phyloP scores from a whole-genome alignment of 2,329 filamentous ascomycete species.

The Pestalotiopsis sp. region DNA sequence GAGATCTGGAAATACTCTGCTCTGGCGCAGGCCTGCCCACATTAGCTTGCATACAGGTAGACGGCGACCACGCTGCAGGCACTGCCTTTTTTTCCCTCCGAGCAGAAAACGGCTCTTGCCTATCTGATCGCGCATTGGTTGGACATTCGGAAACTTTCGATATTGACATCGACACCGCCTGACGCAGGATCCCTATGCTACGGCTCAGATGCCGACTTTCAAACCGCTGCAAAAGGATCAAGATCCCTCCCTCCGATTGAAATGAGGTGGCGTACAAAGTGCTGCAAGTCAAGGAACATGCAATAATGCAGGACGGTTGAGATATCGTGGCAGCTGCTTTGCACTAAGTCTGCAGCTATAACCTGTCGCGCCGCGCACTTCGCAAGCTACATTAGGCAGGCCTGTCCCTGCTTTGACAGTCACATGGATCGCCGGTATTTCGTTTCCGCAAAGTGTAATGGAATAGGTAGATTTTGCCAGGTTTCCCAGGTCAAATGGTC shows the following conservation, averaged over 20 bases:
- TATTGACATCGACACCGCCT: neutral
- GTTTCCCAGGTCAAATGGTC: neutral
- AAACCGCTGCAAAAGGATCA: neutral
- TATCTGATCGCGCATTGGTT: neutral
- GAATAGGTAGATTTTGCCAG: constrained; percentile 9
- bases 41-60: neutral
- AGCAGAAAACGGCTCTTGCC: neutral
- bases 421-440: neutral
- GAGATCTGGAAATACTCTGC: neutral
- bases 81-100: neutral
- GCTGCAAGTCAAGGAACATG: neutral
- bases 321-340: neutral
- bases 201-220: neutral
- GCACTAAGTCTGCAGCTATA: neutral
- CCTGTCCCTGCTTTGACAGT: neutral
- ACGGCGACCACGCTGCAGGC: neutral
- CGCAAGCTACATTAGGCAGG: constrained; percentile 15
- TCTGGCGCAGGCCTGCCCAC: neutral
- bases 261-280: neutral
- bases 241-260: neutral
- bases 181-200: neutral
- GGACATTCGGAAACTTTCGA: neutral
- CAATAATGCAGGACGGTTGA: neutral
- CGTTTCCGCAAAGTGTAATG: neutral
- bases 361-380: constrained; percentile 15